Evolutionary conservation across 169 alveolate species (phyloP).

Genomic region (Cytauxzoon felis): DNA sequence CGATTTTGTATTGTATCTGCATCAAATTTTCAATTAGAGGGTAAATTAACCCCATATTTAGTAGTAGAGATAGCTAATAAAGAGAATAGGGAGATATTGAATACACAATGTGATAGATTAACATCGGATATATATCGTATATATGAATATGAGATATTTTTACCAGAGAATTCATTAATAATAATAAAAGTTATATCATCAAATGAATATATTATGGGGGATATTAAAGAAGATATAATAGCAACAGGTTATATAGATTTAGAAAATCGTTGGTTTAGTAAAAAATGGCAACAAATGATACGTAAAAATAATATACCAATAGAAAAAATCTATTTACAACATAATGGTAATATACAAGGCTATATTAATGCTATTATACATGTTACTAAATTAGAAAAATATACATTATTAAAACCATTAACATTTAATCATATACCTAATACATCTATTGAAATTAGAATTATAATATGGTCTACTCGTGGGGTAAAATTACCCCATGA

Average conservation of each 20-base stretch:
- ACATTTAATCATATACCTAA: constrained; percentile 26
- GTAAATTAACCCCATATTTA: constrained; percentile 6
- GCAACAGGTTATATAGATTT: constrained; percentile 85
- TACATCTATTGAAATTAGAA: constrained; percentile 46
- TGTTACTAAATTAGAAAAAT: constrained; percentile 40
- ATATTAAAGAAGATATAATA: constrained; percentile 70
- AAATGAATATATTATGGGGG: constrained; percentile 62
- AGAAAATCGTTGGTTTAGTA: constrained; percentile 86
- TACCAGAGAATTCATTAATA: constrained; percentile 55
- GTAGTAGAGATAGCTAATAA: constrained; percentile 50
- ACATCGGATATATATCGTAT: constrained; percentile 14
- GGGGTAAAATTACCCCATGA: constrained; percentile 60
- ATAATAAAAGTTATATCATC: constrained; percentile 55
- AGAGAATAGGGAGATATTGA: constrained; percentile 40
- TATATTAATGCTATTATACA: constrained; percentile 43
- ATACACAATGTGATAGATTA: constrained; percentile 19
- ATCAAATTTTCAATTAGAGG: constrained; percentile 23
- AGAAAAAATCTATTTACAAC: constrained; percentile 79
- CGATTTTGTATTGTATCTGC: constrained; percentile 50
- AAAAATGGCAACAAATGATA: constrained; percentile 84
- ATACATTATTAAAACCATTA: constrained; percentile 29
- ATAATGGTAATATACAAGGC: constrained; percentile 50
- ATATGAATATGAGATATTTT: constrained; percentile 52
- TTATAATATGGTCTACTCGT: constrained; percentile 57
- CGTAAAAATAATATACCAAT: constrained; percentile 79